Evolutionary conservation across 2,329 filamentous ascomycete species (phyloP), one percentile per base, ranked within the genome.

Genomic region (Pseudopithomyces chartarum): DNA sequence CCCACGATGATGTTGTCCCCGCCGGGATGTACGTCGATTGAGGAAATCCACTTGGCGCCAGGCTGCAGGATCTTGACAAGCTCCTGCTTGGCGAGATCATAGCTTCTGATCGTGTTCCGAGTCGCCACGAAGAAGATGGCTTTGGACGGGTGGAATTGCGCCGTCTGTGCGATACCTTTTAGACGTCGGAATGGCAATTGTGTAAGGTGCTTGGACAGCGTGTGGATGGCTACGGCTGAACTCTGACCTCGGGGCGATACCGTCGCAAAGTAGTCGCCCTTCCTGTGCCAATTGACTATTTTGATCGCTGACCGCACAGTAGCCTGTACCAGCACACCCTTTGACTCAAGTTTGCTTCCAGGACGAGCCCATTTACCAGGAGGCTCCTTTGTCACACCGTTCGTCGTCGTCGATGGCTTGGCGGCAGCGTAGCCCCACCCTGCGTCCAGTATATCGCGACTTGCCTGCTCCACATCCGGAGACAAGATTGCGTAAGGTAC

Each of bases 101-200:
- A 99, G 70, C 91, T 90, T 55, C 95, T 90, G 70, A 99, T 93
- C 56, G 90, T 90, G 67, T 94, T 90, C 76, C 97, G 92, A 11
- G 96, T 98, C 2, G 95, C 95, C 54, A 99, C 91, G 73, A 98
- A 98, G 80, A 99, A 93, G 48, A 97, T 87, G 0, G 95, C 93
- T 64, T 92, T 89, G 39, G 89, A 91, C 1, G 95, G 95, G 76
- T 99, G 96, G 84, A 99, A 99, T 65, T 93, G 91, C 4, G 92
- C 93, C 1, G 90, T 90, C 77, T 98, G 94, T 1, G 93, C 91
- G 46, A 92, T 87, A 57, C 87, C 87, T 69, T 87, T 87, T 61
- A 89, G 77, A 56, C 85, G 84, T 58, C 91, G 90, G 86, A 99
- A 98, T 23, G 95, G 96, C 62, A 95, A 88, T 76, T 99, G 95